Conservation (phyloP, 164 flowering plant species). For the Nymphaea colorata region DNA sequence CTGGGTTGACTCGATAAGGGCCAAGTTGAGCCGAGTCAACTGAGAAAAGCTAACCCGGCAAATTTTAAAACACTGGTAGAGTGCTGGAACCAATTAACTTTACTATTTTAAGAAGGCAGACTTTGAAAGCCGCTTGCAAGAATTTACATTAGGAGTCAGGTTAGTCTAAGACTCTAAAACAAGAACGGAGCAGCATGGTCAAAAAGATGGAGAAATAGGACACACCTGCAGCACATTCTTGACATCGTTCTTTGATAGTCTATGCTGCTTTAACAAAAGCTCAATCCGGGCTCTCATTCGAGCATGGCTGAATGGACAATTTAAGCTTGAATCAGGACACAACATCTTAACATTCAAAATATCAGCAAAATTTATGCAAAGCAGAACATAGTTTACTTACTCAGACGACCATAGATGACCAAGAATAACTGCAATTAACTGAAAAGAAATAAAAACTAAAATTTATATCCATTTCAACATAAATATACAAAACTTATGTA, state of each 20-base stretch:
- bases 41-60: no score
- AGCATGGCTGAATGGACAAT: conserved; percentile 36
- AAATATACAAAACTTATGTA: conserved; percentile 1
- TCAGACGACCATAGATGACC: conserved; percentile 97
- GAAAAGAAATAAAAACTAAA: conserved; percentile 13
- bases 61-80: no score
- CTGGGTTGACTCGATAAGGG: no score
- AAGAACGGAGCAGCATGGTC: no score
- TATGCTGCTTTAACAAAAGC: conserved; percentile 71
- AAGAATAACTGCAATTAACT: conserved; percentile 84
- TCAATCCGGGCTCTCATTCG: conserved; percentile 84
- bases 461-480: neutral
- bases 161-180: no score
- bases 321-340: neutral
- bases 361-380: neutral
- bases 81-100: no score
- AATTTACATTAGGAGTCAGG: no score
- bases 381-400: conserved; percentile 37
- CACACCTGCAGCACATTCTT: conserved; percentile 79
- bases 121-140: no score
- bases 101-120: no score
- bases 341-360: neutral
- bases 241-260: conserved; percentile 57
- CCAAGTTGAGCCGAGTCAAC: no score
- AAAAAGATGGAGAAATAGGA: neutral